Evolutionary conservation across 345 rosid species (phyloP), one percentile per base, ranked within the genome.

Genomic region (Acer negundo): DNA sequence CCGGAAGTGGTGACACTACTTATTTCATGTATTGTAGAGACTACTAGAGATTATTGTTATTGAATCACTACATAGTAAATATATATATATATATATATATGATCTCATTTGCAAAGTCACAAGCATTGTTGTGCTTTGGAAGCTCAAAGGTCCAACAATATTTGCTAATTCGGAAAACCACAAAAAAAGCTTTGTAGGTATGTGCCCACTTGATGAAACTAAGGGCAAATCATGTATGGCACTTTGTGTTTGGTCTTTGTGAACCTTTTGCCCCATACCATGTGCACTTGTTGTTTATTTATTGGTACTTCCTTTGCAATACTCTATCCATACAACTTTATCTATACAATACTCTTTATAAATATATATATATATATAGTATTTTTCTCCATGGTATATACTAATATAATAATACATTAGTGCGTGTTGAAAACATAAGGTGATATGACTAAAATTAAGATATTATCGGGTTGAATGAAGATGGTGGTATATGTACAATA

Each of bases 161-260:
- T n/a, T 44, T 73, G 62, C 64, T 49, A 10, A n/a, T 49, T 63
- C 73, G 67, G 73, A 69, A 7, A 3, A 55, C 58, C 46, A 71
- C 66, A 77, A n/a, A n/a, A 58, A 59, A 59, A 53, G 65, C 31
- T 73, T 20, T 66, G 20, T 62, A 40, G 74, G 38, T 69, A 74
- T 55, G 80, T 40, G 71, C 66, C 69, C 75, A 79, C 51, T 76
- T 79, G 76, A 70, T 59, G 63, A 10, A 59, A 2, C 26, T 16
- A 35, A 46, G 51, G 67, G 49, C 70, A 42, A 46, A 76, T 23
- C 12, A 58, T 74, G 69, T 7, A 74, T 78, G 85, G 64, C 78
- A 42, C 44, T 80, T 81, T 80, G 79, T 80, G 79, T 68, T 78
- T 78, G 85, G 78, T 22, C 28, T 70, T 23, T 69, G 51, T 55